Evolutionary conservation across 129 eudicot species (phyloP).

Genomic region (Gnaphalium uliginosum): DNA sequence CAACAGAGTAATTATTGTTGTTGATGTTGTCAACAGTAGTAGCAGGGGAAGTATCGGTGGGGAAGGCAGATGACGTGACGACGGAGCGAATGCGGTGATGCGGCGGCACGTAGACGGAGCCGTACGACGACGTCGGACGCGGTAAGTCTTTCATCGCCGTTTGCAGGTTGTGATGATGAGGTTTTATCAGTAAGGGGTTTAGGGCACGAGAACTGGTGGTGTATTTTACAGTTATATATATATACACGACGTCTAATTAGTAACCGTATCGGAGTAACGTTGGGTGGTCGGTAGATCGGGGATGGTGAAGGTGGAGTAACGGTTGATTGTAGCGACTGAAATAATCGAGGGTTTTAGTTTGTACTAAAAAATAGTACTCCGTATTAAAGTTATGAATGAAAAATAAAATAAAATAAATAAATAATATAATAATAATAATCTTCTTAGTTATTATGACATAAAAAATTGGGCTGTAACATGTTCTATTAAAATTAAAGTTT

Average conservation of each 20-base stretch:
- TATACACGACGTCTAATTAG: slow-evolving; percentile 5
- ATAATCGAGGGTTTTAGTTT: background rate
- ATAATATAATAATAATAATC: no score
- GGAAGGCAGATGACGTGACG: slow-evolving; percentile 32
- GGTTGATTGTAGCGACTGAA: no score
- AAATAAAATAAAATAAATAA: no score
- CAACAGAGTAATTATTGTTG: background rate
- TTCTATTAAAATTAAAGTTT: no score
- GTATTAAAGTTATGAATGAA: no score
- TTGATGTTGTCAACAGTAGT: slow-evolving; percentile 6
- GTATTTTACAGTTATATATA: slow-evolving; percentile 17
- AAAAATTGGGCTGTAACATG: no score
- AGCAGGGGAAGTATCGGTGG: slow-evolving; percentile 24
- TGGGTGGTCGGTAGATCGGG: slow-evolving; percentile 26
- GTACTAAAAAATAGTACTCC: no score
- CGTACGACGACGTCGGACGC: slow-evolving; percentile 46
- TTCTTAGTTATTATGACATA: no score
- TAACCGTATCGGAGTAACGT: background rate
- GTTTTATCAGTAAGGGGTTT: slow-evolving; percentile 22
- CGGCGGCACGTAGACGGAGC: slow-evolving; percentile 78
- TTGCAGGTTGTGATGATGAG: slow-evolving; percentile 15
- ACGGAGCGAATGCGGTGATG: slow-evolving; percentile 68
- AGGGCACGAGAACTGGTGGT: slow-evolving; percentile 29
- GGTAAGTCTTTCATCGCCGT: slow-evolving; percentile 64
- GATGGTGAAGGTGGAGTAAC: background rate